phyloP scores from a whole-genome alignment of 352 stramenopile species.

The Saprolegnia diclina region DNA sequence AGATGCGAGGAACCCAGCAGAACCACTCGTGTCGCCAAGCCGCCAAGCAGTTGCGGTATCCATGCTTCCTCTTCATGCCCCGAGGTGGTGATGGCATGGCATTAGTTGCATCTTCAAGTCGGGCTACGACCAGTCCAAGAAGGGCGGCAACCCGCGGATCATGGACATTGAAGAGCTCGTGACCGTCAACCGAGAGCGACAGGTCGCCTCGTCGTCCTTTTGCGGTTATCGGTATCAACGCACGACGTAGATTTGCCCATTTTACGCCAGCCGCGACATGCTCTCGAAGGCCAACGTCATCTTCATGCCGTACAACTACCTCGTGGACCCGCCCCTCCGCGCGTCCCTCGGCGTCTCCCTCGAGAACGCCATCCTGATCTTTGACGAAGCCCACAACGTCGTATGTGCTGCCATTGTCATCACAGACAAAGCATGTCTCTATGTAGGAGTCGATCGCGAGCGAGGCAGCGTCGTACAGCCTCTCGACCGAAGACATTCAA shows the following conservation, averaged over 20 bases:
- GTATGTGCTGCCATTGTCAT: conserved; percentile 42
- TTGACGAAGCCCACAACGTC: conserved; percentile 99
- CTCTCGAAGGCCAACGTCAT: conserved; percentile 93
- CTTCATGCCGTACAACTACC: conserved; percentile 99
- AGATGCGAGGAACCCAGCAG: conserved; percentile 75
- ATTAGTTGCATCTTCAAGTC: conserved; percentile 69
- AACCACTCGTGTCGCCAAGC: conserved; percentile 84
- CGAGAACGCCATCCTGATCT: conserved; percentile 96
- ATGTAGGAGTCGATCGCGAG: conserved; percentile 81
- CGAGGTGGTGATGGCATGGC: too few species aligned
- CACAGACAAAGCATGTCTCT: not conserved
- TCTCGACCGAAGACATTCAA: conserved; percentile 92
- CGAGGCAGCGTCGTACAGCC: conserved; percentile 94
- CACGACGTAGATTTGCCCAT: conserved; percentile 90
- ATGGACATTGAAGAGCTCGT: conserved; percentile 99
- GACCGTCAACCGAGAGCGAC: conserved; percentile 70
- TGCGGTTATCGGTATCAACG: conserved; percentile 13
- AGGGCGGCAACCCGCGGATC: conserved; percentile 65
- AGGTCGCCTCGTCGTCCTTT: conserved; percentile 34
- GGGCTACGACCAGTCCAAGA: conserved; percentile 60
- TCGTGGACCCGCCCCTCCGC: conserved; percentile 92
- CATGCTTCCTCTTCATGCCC: too few species aligned
- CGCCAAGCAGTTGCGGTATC: conserved; percentile 17
- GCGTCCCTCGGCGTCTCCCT: conserved; percentile 93
- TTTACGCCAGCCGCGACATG: conserved; percentile 92